A percentile compares a stretch with the other conserved stretches of the same genome.
Evolutionary conservation across 2,329 filamentous ascomycete genomes (phyloP).

Genomic region (Bipolaris gigantea): DNA sequence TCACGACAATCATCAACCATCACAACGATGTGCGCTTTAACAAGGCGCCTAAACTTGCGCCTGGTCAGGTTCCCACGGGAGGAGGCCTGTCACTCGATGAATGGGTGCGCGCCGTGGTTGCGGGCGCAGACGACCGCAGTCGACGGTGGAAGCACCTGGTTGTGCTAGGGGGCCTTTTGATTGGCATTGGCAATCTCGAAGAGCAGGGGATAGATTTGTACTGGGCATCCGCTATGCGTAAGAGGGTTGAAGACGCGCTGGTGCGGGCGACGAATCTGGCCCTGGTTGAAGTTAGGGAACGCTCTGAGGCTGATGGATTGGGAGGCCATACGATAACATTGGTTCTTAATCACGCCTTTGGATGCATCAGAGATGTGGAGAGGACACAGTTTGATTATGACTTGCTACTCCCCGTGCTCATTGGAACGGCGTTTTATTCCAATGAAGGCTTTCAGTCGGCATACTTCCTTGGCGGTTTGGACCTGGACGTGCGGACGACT

Average conservation of each 20-base stretch:
- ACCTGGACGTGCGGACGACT: constrained; percentile 64
- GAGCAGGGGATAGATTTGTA: constrained; percentile 58
- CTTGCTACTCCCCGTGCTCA: constrained; percentile 66
- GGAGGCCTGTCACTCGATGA: constrained; percentile 57
- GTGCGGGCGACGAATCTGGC: constrained; percentile 77
- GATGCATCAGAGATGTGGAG: constrained; percentile 65
- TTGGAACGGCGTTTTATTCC: constrained; percentile 68
- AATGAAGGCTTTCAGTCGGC: constrained; percentile 74
- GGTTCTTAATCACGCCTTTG: constrained; percentile 76
- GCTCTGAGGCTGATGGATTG: constrained; percentile 55
- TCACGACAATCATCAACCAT: constrained; percentile 57
- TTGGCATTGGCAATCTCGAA: constrained; percentile 63
- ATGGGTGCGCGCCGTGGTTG: constrained; percentile 62
- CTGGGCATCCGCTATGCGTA: constrained; percentile 63
- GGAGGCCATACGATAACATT: constrained; percentile 60
- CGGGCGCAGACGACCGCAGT: constrained; percentile 63
- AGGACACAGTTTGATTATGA: constrained; percentile 66
- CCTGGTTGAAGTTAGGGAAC: constrained; percentile 58
- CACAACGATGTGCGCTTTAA: constrained; percentile 42
- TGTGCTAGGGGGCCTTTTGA: constrained; percentile 75
- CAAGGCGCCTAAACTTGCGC: constrained; percentile 30
- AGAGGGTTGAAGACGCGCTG: constrained; percentile 71
- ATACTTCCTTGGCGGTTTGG: constrained; percentile 71
- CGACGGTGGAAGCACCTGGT: constrained; percentile 81
- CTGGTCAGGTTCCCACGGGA: constrained; percentile 37